phyloP scores from a whole-genome alignment of 2,329 filamentous ascomycete species.

The Monosporascus sp. region DNA sequence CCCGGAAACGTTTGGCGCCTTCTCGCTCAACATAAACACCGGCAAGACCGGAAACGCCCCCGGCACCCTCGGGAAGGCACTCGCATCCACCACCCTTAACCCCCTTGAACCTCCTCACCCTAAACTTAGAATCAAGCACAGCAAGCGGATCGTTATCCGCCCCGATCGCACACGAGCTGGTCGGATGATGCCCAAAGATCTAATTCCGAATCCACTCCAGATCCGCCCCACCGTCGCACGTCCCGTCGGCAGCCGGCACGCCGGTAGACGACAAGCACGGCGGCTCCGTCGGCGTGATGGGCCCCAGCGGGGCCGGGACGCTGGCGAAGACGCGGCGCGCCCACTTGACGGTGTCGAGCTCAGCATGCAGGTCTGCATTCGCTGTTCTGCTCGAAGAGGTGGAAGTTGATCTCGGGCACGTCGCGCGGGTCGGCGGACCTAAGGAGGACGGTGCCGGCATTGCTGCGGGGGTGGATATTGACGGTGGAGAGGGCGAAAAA shows the following conservation, averaged over 20 bases:
- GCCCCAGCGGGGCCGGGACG: conserved; percentile 25
- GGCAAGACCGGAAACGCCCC: conserved; percentile 23
- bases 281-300: no score
- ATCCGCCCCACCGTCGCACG: conserved; percentile 11
- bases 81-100: conserved; percentile 51
- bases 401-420: conserved; percentile 56
- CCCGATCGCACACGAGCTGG: conserved; percentile 22
- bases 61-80: conserved; percentile 45
- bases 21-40: conserved; percentile 22
- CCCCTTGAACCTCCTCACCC: conserved; percentile 45
- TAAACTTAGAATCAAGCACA: conserved; percentile 46
- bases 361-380: conserved; percentile 44
- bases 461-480: conserved; percentile 45
- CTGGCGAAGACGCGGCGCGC: conserved; percentile 39
- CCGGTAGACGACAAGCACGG: no score
- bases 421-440: conserved; percentile 58
- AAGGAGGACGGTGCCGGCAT: conserved; percentile 56
- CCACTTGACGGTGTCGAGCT: conserved; percentile 52
- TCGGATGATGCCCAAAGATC: conserved; percentile 24
- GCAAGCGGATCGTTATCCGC: conserved; percentile 44
- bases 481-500: no score
- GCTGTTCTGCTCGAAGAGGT: conserved; percentile 48
- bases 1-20: conserved; percentile 16
- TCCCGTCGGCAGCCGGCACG: neutral
- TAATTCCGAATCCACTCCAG: conserved; percentile 21